These are phyloP conservation scores for Trypanosomatidae sp. DNA, from an alignment of 208 protist genomes.

Conservation along the genomic window DNA sequence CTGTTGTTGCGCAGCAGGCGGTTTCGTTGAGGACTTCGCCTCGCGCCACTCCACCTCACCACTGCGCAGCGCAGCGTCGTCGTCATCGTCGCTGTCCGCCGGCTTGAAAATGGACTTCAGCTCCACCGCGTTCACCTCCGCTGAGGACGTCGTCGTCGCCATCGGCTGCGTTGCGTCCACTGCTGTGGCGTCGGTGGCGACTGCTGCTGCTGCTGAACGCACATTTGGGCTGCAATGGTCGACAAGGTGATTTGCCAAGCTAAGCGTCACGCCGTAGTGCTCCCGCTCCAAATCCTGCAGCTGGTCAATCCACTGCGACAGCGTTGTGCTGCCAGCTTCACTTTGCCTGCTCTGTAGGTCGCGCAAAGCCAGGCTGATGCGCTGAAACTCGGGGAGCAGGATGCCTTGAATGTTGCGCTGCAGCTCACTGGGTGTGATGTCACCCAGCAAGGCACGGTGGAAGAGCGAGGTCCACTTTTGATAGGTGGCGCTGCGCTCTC, in stretches of 20 bases:
- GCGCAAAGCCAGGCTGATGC: constrained; percentile 48
- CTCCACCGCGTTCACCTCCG: background rate
- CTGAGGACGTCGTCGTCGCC: too few relatives aligned
- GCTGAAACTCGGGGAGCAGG: constrained; percentile 58
- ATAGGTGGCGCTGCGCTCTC: constrained; percentile 63
- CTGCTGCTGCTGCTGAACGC: background rate
- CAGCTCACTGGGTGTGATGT: constrained; percentile 39
- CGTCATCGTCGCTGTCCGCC: constrained; percentile 14
- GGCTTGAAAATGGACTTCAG: constrained; percentile 18
- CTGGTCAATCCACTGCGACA: constrained; percentile 46
- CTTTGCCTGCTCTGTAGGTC: background rate
- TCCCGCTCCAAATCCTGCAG: constrained; percentile 54
- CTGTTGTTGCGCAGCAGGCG: too few relatives aligned
- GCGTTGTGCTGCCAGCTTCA: too few relatives aligned
- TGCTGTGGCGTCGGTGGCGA: too few relatives aligned
- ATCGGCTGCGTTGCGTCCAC: too few relatives aligned
- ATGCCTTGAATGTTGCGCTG: constrained; percentile 37
- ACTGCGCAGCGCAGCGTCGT: constrained; percentile 5
- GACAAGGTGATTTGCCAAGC: constrained; percentile 20
- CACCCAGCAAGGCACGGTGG: constrained; percentile 40
- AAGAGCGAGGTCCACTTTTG: constrained; percentile 59
- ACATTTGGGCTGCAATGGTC: constrained; percentile 15
- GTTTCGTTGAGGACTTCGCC: too few relatives aligned
- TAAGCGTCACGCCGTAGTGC: constrained; percentile 56
- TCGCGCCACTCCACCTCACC: too few relatives aligned